Conservation (phyloP, 139 green algal species). For the Nannochloris sp. region DNA sequence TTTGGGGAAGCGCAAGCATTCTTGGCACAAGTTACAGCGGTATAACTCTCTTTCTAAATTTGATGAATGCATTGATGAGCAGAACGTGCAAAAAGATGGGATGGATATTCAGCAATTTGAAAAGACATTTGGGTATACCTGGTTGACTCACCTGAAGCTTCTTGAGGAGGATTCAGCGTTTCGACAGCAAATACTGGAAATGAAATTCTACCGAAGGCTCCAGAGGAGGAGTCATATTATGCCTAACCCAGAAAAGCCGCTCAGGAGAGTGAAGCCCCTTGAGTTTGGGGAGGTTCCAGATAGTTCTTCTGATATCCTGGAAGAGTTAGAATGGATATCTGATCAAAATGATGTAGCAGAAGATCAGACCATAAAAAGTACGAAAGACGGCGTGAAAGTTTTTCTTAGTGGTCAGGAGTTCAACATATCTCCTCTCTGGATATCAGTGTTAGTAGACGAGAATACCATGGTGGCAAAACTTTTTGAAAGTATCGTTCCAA, state of each 20-base stretch:
- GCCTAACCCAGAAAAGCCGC: too few relatives aligned
- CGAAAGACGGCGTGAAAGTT: conserved; percentile 11
- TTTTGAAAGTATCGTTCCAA: conserved; percentile 30
- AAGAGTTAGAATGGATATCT: too few relatives aligned
- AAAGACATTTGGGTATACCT: conserved; percentile 6
- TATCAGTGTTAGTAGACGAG: conserved; percentile 24
- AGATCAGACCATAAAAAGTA: too few relatives aligned
- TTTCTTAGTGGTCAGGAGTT: conserved; percentile 6
- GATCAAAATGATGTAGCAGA: too few relatives aligned
- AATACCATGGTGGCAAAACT: conserved; percentile 19
- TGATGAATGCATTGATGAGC: too few relatives aligned
- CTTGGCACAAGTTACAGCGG: too few relatives aligned
- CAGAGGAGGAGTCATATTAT: not conserved
- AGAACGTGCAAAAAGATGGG: not conserved
- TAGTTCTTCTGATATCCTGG: too few relatives aligned
- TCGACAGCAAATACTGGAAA: not conserved
- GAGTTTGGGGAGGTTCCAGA: too few relatives aligned
- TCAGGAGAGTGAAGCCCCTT: too few relatives aligned
- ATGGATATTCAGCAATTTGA: not conserved
- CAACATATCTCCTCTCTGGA: conserved; percentile 37
- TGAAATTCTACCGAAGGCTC: conserved; percentile 8
- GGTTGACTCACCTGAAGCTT: conserved; percentile 23
- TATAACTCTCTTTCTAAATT: too few relatives aligned
- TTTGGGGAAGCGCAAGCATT: too few relatives aligned
- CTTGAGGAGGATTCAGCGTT: conserved; percentile 9